Evolutionary conservation across 1,284 basidiomycete species (phyloP).

Genomic region (Salmacisia buchloeana): DNA sequence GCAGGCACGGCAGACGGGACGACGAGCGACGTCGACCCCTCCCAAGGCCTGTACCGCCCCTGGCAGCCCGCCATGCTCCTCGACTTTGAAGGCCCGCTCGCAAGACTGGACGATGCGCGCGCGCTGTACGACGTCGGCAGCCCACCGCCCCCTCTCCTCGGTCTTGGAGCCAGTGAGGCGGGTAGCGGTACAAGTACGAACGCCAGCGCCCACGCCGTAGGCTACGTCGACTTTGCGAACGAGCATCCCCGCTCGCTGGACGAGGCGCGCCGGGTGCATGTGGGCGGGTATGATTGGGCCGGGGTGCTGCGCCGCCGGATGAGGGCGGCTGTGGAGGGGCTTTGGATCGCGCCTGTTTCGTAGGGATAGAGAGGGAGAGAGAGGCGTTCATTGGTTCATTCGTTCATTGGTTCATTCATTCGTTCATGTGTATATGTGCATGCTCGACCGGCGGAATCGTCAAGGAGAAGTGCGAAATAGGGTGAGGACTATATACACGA

Average conservation of each 20-base stretch:
- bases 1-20: not conserved
- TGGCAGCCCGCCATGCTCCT: conserved; percentile 35
- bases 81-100: conserved; percentile 42
- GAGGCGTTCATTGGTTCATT: too few relatives aligned
- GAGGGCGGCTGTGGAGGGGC: not conserved
- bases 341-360: not conserved
- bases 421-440: too few relatives aligned
- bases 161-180: conserved; percentile 11
- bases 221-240: not conserved
- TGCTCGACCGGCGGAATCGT: too few relatives aligned
- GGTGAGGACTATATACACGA: too few relatives aligned
- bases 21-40: not conserved
- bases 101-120: conserved; percentile 33
- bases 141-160: conserved; percentile 27
- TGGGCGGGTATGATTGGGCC: not conserved
- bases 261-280: not conserved
- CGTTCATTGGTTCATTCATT: too few relatives aligned
- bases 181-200: not conserved
- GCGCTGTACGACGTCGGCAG: conserved; percentile 26
- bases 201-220: not conserved
- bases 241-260: not conserved
- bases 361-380: too few relatives aligned
- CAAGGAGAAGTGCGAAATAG: too few relatives aligned
- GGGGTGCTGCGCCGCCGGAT: not conserved
- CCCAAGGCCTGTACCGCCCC: not conserved